Base-by-base conservation (phyloP, 257 asterid species). In the Knoxia roxburghii region DNA sequence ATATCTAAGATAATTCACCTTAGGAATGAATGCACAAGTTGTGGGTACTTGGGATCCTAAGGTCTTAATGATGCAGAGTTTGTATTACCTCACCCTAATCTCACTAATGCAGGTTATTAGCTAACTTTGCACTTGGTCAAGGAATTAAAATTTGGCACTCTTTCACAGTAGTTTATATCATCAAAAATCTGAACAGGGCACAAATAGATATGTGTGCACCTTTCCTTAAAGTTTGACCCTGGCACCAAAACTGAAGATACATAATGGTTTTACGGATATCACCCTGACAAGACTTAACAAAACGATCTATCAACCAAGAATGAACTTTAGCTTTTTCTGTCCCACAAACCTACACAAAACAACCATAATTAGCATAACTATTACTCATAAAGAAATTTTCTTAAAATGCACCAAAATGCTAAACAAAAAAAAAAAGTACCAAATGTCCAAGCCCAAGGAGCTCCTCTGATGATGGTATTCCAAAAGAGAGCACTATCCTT, bases 211-310 rank as follows among this genome's bases (percentile, higher is more conserved):
- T 65, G 57, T 43, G 27, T 53, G 66, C 61, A 87, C 98, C 91
- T 80, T 74, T 74, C 75, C 58, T 60, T 61, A 64, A 75, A 68
- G 75, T 64, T 81, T 70, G 87, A 67, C 97, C 95, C 72, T 88
- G 95, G 77, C 86, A 85, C 99, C 99, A 94, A 70, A 94, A 94
- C 87, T 94, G 99, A 76, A 94, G 92, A 75, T 78, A 80, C 80
- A 82, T 60, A 68, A 94, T 83, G 64, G 91, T 94, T 83, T 85
- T 94, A 67, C 99, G 95, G 71, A 94, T 87, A 84, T 94, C 99
- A 72, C 95, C 78, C 64, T 73, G 83, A 78, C 95, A 88, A 73
- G 79, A 78, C 61, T 80, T 77, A 50, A 87, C 81, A 67, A 88
- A 86, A 59, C 86, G 76, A 78, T 94, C 92, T 43, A 87, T 74